These are phyloP conservation scores for Nakazawaea anatomiae DNA, from an alignment of 805 yeast genomes.

Conservation along the genomic window DNA sequence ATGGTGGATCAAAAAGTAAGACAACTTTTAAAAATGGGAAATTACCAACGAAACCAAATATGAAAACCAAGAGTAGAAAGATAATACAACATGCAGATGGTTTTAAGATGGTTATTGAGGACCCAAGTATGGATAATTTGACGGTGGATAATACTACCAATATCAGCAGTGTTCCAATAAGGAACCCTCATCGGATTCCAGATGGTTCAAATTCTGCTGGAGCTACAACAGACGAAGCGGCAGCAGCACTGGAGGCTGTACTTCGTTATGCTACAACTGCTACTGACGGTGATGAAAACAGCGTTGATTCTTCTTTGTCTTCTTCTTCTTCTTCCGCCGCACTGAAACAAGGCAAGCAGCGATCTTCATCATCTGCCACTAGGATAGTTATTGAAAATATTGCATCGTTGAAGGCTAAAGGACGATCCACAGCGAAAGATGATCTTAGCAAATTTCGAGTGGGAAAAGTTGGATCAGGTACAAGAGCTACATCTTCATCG, in stretches of 20 bases:
- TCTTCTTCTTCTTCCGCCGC: not conserved
- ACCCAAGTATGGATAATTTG: not conserved
- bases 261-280: too few relatives aligned
- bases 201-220: not conserved
- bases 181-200: not conserved
- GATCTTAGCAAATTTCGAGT: not conserved
- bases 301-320: not conserved
- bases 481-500: not conserved
- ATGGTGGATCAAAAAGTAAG: not conserved
- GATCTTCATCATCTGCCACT: not conserved
- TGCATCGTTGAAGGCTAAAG: slow-evolving; percentile 4
- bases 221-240: not conserved
- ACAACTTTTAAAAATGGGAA: not conserved
- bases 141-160: not conserved
- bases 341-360: not conserved
- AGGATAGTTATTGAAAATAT: slow-evolving; percentile 9
- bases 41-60: not conserved
- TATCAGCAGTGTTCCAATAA: not conserved
- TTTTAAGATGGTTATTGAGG: slow-evolving; percentile 10
- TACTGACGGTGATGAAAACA: too few relatives aligned
- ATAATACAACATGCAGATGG: slow-evolving; percentile 6
- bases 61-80: not conserved
- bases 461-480: not conserved
- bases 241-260: too few relatives aligned
- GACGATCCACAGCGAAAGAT: slow-evolving; percentile 6